Evolutionary conservation across 768 basidiomycete species (phyloP), one percentile per base, ranked within the genome.

Genomic region (Serpula lacrymans): DNA sequence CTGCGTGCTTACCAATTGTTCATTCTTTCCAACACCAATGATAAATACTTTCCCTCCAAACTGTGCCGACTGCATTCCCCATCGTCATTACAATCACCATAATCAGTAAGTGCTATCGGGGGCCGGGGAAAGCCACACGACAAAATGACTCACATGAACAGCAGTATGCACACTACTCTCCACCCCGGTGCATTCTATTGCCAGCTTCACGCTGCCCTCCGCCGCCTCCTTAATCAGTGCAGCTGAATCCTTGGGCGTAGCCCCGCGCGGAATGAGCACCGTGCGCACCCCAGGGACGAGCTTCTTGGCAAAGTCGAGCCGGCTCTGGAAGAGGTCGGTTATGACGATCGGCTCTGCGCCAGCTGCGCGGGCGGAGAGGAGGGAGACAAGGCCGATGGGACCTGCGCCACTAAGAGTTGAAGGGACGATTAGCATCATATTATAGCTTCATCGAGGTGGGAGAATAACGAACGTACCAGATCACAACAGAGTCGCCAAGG

Each of bases 1-100:
- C n/a, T n/a, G 12, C 16, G 1, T 33, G 51, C 69, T 54, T 47
- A 80, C 79, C 54, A 64, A 39, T 59, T 75, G 78, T 59, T 83
- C 79, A 53, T 70, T 74, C 58, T 78, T 77, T 17, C 82, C 82
- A 11, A 83, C 80, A 37, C 82, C 82, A 23, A 84, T 81, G 45
- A 84, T 77, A 56, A 83, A 82, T 18, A 84, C 78, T 49, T 80
- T 82, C 22, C 75, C 78, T 26, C 81, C 80, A 41, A 82, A 84
- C 51, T 71, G 67, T 52, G 72, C 64, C n/a, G 80, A 79, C 77
- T 82, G 47, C 13, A 43, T 11, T n/a, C n/a, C n/a, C n/a, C n/a
- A n/a, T n/a, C n/a, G n/a, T n/a, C n/a, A n/a, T n/a, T n/a, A n/a
- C n/a, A n/a, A n/a, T n/a, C n/a, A n/a, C n/a, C n/a, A n/a, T n/a